These are phyloP conservation scores for Asterophora lycoperdoides DNA, from an alignment of 768 basidiomycete species.

Conservation along the genomic window DNA sequence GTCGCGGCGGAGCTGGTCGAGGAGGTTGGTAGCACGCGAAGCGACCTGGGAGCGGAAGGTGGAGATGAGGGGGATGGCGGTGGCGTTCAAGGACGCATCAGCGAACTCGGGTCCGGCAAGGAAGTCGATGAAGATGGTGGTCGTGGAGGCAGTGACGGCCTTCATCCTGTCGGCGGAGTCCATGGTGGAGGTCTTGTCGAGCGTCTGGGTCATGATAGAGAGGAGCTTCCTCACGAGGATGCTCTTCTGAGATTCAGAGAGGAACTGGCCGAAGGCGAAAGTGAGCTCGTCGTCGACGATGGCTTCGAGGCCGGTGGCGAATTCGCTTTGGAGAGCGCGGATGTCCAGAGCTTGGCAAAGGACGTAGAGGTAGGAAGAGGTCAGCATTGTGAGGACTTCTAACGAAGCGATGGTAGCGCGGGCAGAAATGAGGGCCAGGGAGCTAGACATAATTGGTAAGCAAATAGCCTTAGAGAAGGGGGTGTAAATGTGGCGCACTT, in stretches of 20 bases:
- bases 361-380: slow-evolving; percentile 67
- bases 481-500: slow-evolving; percentile 51
- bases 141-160: slow-evolving; percentile 52
- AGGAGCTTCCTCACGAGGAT: slow-evolving; percentile 33
- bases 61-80: slow-evolving; percentile 33
- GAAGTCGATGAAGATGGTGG: slow-evolving; percentile 44
- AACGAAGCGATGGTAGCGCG: slow-evolving; percentile 67
- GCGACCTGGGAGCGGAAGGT: slow-evolving; percentile 52
- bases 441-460: slow-evolving; percentile 25
- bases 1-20: slow-evolving; percentile 46
- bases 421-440: slow-evolving; percentile 67
- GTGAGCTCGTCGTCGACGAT: slow-evolving; percentile 50
- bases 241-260: slow-evolving; percentile 27
- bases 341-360: slow-evolving; percentile 80
- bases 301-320: slow-evolving; percentile 40
- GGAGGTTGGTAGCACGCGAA: slow-evolving; percentile 38
- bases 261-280: slow-evolving; percentile 37
- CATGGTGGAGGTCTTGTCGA: slow-evolving; percentile 68
- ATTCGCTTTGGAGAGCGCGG: slow-evolving; percentile 65
- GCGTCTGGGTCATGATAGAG: slow-evolving; percentile 40
- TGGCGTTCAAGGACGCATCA: slow-evolving; percentile 17
- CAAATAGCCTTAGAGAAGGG: background rate
- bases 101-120: slow-evolving; percentile 38
- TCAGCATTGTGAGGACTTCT: slow-evolving; percentile 66
- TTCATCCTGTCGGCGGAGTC: slow-evolving; percentile 67